Evolutionary conservation across 331 rosid species (phyloP).

Genomic region (Rosa hybrid): DNA sequence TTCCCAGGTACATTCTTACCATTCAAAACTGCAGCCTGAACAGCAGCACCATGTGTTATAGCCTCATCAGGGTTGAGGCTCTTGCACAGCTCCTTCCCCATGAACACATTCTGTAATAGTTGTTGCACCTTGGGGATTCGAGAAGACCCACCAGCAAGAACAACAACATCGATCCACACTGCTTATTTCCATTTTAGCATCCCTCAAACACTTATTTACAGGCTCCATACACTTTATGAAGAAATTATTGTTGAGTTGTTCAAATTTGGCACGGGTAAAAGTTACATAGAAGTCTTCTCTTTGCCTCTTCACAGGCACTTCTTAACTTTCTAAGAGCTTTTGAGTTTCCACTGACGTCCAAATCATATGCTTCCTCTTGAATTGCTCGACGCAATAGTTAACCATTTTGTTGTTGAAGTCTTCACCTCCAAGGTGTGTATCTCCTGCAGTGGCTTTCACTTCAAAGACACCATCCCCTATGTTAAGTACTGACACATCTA

Average conservation of each 20-base stretch:
- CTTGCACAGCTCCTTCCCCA: not conserved
- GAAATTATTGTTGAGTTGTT: conserved; percentile 1
- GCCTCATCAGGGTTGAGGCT: not conserved
- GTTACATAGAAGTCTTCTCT: not conserved
- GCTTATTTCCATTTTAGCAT: not conserved
- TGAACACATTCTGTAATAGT: not conserved
- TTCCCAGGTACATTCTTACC: not conserved
- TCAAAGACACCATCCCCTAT: conserved; percentile 3
- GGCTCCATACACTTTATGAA: not conserved
- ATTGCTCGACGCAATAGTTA: not conserved
- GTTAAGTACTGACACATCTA: not conserved
- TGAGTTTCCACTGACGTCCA: not conserved
- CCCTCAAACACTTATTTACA: not conserved
- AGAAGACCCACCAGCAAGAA: conserved; percentile 2
- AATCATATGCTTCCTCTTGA: not conserved
- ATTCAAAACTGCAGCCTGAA: conserved; percentile 3
- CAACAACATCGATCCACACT: not conserved
- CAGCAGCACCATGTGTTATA: not conserved
- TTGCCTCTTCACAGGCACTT: not conserved
- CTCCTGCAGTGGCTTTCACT: not conserved
- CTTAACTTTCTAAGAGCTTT: not conserved
- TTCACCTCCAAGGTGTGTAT: not conserved
- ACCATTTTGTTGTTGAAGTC: not conserved
- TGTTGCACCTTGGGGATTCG: conserved; percentile 8
- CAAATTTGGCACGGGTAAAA: not conserved